Evolutionary conservation across 371 early-diverging fungal genomes (phyloP), one percentile per base, ranked within the genome.

Genomic region (Apophysomyces trapeziformis): DNA sequence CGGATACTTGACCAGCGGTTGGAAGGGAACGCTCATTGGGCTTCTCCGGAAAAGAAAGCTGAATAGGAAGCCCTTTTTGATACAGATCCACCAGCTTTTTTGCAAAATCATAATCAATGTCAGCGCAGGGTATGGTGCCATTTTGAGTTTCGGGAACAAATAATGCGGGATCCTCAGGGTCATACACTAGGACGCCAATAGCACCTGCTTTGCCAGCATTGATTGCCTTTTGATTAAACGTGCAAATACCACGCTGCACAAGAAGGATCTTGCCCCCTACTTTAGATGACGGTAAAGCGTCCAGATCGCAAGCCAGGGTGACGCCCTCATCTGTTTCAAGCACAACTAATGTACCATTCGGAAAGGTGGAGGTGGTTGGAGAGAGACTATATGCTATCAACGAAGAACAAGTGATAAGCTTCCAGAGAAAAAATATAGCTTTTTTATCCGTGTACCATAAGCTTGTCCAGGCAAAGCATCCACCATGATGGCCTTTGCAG

Each of bases 131-230:
- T 26, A 87, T 66, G 1, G 62, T 46, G 16, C 56, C 71, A 4
- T 44, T 47, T 5, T 59, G 39, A 5, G 71, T 68, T 18, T 60
- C 67, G 46, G 70, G 46, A 12, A 58, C 61, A 50, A 64, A 43
- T n/a, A 65, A 39, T 9, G 38, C 18, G 2, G 70, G 68, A 8
- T 43, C 57, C 7, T 54, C 70, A 11, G 71, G 64, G 61, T 83
- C 77, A 45, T 80, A 80, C 47, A 89, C 69, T 5, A 92, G n/a
- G 1, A 89, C 74, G 18, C 77, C 91, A 38, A 77, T 70, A 3
- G 84, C 89, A 13, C 73, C 75, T 0, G 80, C 72, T 44, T 75
- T 50, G 11, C 63, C 62, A 0, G 87, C 88, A 14, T 26, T 21
- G 14, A 46, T 12, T 6, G 69, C 5, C 71, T 90, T 85, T 14